Conservation (phyloP, 108 stramenopile species). For the Cyclotella baltica region DNA sequence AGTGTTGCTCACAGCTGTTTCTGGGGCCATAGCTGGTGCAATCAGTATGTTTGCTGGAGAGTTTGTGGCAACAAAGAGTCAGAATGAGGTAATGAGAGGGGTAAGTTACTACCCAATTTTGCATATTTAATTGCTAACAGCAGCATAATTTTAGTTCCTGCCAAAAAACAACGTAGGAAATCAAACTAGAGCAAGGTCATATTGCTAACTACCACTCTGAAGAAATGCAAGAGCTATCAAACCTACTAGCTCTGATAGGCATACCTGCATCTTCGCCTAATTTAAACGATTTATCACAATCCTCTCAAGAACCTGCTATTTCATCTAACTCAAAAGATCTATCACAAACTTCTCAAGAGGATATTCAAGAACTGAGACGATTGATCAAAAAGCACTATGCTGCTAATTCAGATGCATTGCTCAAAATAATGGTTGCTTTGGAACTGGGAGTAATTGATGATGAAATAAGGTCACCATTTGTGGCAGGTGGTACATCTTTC, state of each 20-base stretch:
- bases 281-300: constrained; percentile 1
- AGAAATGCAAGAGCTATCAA: constrained; percentile 62
- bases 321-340: no score
- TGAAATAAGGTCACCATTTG: constrained; percentile 66
- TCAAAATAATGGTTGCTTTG: constrained; percentile 78
- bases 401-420: constrained; percentile 65
- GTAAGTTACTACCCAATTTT: neutral
- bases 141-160: neutral
- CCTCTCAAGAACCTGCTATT: no score
- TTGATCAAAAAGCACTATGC: constrained; percentile 56
- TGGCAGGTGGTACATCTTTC: constrained; percentile 62
- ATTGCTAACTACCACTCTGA: constrained; percentile 57
- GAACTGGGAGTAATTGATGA: constrained; percentile 83
- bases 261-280: constrained; percentile 41
- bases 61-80: constrained; percentile 81
- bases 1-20: constrained; percentile 73
- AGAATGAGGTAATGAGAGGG: constrained; percentile 80
- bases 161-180: constrained; percentile 47
- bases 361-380: constrained; percentile 48
- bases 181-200: constrained; percentile 70
- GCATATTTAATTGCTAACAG: neutral
- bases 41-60: constrained; percentile 83
- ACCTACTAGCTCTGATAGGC: constrained; percentile 65
- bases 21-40: constrained; percentile 80
- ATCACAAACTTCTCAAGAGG: constrained; percentile 9